Base-by-base conservation (phyloP, 495 filamentous ascomycete genomes). In the Tuber brumale region DNA sequence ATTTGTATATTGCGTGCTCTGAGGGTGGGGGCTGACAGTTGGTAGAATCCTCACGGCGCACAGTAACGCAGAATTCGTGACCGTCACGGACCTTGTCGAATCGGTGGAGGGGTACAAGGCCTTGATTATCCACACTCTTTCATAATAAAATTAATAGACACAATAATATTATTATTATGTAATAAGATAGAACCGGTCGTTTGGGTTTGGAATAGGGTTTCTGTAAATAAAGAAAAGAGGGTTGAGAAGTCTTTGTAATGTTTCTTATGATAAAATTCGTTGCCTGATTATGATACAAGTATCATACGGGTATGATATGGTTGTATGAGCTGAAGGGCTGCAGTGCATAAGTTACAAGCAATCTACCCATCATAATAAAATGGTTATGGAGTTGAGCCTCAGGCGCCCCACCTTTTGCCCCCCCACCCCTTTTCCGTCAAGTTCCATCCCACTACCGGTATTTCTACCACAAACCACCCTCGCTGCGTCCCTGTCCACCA, bases 31-130 rank as follows among this genome's bases (percentile, higher is more conserved):
- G 69, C 45, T 21, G n/a, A 39, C 9, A 31, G 18, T 3, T 42
- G 48, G 9, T 48, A 77, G 75, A 51, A 97, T 98, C 73, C 86
- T 94, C 71, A 92, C 96, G 71, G 94, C 95, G 9, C 95, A 98
- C 84, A 89, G 90, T 2, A 91, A 93, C 79, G 86, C 95, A 79
- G 95, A 98, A 85, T 89, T 89, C 72, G 82, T 98, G 71, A 91
- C 84, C 18, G 86, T 93, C 16, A 82, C 85, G 10, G 89, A 97
- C 61, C 78, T 95, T 46, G 87, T 90, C 81, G 84, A 86, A 23
- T 90, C 92, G 0, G 91, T 94, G 18, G 86, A 87, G 70, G 92
- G 90, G 0, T 94, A 92, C 76, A 90, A 90, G 83, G 89, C 82
- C 83, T 82, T 95, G 79, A 89, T 93, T 77, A 80, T 87, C 81